phyloP scores from a whole-genome alignment of 352 stramenopile species.

The Phytopythium vexans region DNA sequence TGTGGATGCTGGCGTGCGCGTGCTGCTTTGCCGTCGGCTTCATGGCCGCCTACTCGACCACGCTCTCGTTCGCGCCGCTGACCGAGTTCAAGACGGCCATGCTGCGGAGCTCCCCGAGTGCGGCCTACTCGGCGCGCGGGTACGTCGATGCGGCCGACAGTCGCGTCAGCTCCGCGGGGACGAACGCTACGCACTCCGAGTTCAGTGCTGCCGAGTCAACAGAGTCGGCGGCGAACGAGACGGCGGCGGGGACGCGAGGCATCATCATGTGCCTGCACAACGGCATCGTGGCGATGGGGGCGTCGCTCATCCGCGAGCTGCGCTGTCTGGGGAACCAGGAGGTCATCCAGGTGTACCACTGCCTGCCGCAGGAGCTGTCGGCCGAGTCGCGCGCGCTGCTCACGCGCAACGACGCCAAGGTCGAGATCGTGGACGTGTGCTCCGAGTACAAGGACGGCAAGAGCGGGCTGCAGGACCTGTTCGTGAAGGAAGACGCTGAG shows the following conservation, averaged over 20 bases:
- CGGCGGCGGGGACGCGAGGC: conserved; percentile 13
- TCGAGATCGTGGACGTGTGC: conserved; percentile 74
- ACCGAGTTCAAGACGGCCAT: conserved; percentile 2
- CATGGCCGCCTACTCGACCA: conserved; percentile 26
- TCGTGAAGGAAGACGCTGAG: conserved; percentile 13
- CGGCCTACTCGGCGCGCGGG: neutral
- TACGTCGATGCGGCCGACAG: no score
- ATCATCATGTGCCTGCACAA: conserved; percentile 46
- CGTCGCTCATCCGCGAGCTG: conserved; percentile 57
- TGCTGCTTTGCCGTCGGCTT: conserved; percentile 37
- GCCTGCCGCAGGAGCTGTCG: conserved; percentile 37
- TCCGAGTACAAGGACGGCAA: conserved; percentile 25
- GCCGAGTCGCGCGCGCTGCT: conserved; percentile 25
- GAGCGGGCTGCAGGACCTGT: conserved; percentile 13
- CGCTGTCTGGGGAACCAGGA: conserved; percentile 28
- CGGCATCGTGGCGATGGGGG: conserved; percentile 37
- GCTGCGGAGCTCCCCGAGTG: conserved; percentile 8
- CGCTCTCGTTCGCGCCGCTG: conserved; percentile 13
- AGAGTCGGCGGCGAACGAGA: neutral
- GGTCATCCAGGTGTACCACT: conserved; percentile 22
- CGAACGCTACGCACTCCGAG: no score
- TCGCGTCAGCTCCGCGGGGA: no score
- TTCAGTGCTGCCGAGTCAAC: neutral
- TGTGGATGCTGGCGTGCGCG: conserved; percentile 33
- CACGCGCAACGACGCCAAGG: conserved; percentile 26